Conservation (phyloP, 108 stramenopile species). For the Cyclotella atomus region DNA sequence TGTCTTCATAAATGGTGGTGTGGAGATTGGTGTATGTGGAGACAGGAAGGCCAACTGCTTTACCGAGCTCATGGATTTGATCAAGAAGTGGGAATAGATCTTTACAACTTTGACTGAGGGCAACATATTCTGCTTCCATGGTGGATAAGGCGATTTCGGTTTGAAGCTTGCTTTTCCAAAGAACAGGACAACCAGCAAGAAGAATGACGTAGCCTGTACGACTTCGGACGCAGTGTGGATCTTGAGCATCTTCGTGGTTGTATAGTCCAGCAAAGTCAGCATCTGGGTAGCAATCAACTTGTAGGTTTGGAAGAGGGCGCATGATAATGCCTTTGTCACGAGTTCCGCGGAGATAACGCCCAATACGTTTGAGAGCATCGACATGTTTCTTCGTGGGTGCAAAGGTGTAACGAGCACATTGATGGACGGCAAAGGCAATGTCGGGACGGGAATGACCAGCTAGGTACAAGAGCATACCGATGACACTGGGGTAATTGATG, state of each 20-base stretch:
- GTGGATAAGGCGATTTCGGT: conserved; percentile 56
- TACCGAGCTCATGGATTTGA: conserved; percentile 9
- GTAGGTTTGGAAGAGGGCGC: conserved; percentile 1
- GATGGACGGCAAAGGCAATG: no score
- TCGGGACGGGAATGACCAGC: conserved; percentile 20
- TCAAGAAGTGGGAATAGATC: conserved; percentile 43
- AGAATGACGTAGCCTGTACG: conserved; percentile 58
- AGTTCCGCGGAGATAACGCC: not conserved
- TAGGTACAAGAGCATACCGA: conserved; percentile 59
- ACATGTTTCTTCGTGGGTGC: not conserved
- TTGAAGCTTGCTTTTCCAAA: conserved; percentile 60
- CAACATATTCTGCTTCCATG: conserved; percentile 62
- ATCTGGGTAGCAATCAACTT: conserved; percentile 52
- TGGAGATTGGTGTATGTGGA: conserved; percentile 12
- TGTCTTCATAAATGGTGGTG: conserved; percentile 59
- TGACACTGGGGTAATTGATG: conserved; percentile 20
- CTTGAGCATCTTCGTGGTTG: no score
- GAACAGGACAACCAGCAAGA: conserved; percentile 40
- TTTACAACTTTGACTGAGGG: conserved; percentile 41
- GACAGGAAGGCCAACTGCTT: not conserved
- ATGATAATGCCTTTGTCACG: conserved; percentile 40
- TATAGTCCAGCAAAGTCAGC: no score
- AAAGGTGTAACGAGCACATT: no score
- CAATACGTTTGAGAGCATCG: conserved; percentile 7
- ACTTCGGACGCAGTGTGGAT: no score